Evolutionary conservation across 345 rosid species (phyloP).

Genomic region (Aquilaria yunnanensis): DNA sequence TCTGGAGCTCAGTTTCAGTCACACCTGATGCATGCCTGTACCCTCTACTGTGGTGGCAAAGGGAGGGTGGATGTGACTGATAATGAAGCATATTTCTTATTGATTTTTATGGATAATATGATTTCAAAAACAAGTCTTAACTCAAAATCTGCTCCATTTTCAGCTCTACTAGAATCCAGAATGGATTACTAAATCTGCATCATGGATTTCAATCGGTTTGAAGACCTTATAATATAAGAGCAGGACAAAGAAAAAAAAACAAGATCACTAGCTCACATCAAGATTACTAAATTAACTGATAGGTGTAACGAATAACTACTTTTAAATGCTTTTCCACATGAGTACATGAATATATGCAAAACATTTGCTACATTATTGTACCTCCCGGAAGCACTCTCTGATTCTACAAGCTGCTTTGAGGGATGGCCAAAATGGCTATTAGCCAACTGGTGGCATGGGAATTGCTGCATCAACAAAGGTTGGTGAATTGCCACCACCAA

Average conservation of each 20-base stretch:
- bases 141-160: no score
- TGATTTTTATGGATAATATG: no score
- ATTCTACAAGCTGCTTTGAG: slow-evolving; percentile 62
- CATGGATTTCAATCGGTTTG: no score
- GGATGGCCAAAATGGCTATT: slow-evolving; percentile 79
- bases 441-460: slow-evolving; percentile 62
- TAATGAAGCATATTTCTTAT: no score
- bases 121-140: no score
- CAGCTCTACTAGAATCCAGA: no score
- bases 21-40: neutral
- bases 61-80: neutral
- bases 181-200: no score
- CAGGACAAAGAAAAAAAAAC: neutral
- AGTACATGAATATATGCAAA: slow-evolving; percentile 13
- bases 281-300: slow-evolving; percentile 17
- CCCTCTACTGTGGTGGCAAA: slow-evolving; percentile 7
- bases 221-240: no score
- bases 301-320: slow-evolving; percentile 18
- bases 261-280: slow-evolving; percentile 9
- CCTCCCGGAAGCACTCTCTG: slow-evolving; percentile 44
- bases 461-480: slow-evolving; percentile 71
- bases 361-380: slow-evolving; percentile 26
- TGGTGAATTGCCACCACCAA: slow-evolving; percentile 78
- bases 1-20: slow-evolving; percentile 8
- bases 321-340: slow-evolving; percentile 12